Conservation (phyloP, 495 filamentous ascomycete species). For the Aspergillus cristatus region DNA sequence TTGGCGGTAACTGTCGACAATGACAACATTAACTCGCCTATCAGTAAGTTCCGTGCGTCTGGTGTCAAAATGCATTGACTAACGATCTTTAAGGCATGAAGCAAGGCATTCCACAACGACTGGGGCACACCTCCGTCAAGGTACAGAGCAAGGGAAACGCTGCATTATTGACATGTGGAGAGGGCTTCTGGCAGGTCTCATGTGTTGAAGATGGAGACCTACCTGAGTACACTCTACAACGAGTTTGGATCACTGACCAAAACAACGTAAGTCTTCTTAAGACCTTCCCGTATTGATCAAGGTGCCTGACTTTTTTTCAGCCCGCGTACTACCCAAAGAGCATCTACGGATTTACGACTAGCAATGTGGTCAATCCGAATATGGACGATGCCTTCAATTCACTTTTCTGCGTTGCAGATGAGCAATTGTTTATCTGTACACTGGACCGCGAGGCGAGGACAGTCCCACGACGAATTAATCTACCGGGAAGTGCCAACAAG, state of each 20-base stretch:
- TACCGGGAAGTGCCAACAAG: slow-evolving; percentile 35
- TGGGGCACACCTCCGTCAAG: slow-evolving; percentile 31
- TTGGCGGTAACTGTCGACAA: slow-evolving; percentile 18
- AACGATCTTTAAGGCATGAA: slow-evolving; percentile 15
- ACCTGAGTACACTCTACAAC: slow-evolving; percentile 19
- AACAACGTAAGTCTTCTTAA: slow-evolving; percentile 25
- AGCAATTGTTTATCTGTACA: slow-evolving; percentile 30
- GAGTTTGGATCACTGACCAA: slow-evolving; percentile 38
- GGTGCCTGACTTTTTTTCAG: slow-evolving; percentile 15
- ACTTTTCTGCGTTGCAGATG: slow-evolving; percentile 36
- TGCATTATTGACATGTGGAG: slow-evolving; percentile 29
- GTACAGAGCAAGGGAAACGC: slow-evolving; percentile 20
- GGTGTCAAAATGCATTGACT: neutral
- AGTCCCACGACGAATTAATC: slow-evolving; percentile 32
- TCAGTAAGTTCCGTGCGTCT: slow-evolving; percentile 17
- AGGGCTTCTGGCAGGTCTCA: slow-evolving; percentile 33
- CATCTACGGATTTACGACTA: slow-evolving; percentile 25
- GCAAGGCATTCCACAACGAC: slow-evolving; percentile 16
- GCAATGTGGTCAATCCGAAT: slow-evolving; percentile 8
- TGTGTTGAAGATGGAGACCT: slow-evolving; percentile 11
- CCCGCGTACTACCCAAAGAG: slow-evolving; percentile 30
- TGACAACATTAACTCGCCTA: slow-evolving; percentile 9
- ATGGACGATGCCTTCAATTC: slow-evolving; percentile 14
- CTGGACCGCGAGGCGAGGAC: slow-evolving; percentile 23
- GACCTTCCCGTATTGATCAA: neutral